These are phyloP conservation scores for Candida methanosorbosa DNA, from an alignment of 805 yeast genomes.

Conservation along the genomic window DNA sequence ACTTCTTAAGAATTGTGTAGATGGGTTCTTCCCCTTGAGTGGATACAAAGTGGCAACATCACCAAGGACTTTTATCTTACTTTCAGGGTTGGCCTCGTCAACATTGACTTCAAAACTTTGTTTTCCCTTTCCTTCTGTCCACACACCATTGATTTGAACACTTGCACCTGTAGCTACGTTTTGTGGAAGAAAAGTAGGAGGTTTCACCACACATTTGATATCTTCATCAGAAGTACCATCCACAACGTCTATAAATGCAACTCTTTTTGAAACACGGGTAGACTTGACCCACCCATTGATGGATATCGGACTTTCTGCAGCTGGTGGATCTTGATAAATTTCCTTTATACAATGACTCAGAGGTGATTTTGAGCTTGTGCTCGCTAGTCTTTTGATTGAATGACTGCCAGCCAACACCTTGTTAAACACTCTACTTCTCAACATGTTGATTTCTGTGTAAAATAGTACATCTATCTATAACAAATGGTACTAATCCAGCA, in stretches of 20 bases:
- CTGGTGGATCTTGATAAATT: conserved; percentile 26
- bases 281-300: conserved; percentile 72
- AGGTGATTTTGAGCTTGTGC: conserved; percentile 1
- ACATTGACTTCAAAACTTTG: conserved; percentile 46
- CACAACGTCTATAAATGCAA: conserved; percentile 68
- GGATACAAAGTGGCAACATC: conserved; percentile 60
- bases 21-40: conserved; percentile 70
- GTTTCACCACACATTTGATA: conserved; percentile 47
- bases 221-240: conserved; percentile 64
- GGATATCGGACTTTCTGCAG: conserved; percentile 25
- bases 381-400: background rate
- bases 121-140: conserved; percentile 37
- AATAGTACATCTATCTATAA: too few species aligned
- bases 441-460: too few species aligned
- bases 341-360: conserved; percentile 20
- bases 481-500: too few species aligned
- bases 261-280: conserved; percentile 62
- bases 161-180: conserved; percentile 30
- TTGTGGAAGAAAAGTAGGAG: conserved; percentile 22
- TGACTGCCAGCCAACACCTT: too few species aligned
- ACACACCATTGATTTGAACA: conserved; percentile 19
- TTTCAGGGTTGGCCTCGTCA: conserved; percentile 17
- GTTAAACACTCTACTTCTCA: too few species aligned
- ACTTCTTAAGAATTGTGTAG: conserved; percentile 57
- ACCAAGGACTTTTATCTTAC: conserved; percentile 44